Evolutionary conservation across 2,329 filamentous ascomycete genomes (phyloP).

Genomic region (Biscogniauxia sp.): DNA sequence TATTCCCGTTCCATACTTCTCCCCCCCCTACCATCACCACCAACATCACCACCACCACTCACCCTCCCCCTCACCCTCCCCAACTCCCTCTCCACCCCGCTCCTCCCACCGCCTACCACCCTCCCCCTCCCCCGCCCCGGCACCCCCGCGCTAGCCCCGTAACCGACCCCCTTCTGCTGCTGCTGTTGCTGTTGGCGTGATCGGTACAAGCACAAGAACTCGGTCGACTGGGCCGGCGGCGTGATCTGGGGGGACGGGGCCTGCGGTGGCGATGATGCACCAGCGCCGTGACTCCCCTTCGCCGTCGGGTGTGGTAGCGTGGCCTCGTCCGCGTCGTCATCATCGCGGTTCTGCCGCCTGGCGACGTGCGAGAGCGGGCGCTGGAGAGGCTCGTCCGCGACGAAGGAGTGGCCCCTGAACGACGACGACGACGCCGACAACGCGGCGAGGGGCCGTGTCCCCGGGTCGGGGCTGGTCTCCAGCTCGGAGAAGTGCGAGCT

Average conservation of each 20-base stretch:
- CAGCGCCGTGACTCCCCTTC: too few species aligned
- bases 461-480: slow-evolving; percentile 1
- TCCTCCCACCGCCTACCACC: slow-evolving; percentile 6
- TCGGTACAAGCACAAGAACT: slow-evolving; percentile 25
- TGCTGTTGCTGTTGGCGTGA: not conserved
- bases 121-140: slow-evolving; percentile 14
- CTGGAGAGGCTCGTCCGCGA: slow-evolving; percentile 39
- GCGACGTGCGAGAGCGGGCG: slow-evolving; percentile 39
- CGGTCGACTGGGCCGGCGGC: slow-evolving; percentile 25
- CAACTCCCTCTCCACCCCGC: not conserved
- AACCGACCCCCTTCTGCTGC: not conserved
- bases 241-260: slow-evolving; percentile 9
- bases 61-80: too few species aligned
- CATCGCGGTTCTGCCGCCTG: too few species aligned
- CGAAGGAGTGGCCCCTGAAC: slow-evolving; percentile 28
- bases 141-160: slow-evolving; percentile 12
- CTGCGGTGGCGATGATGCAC: not conserved
- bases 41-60: too few species aligned
- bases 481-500: not conserved
- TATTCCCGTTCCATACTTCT: too few species aligned
- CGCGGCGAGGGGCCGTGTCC: too few species aligned
- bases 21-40: too few species aligned
- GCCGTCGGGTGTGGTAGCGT: too few species aligned
- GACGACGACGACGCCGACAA: slow-evolving; percentile 9
- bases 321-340: too few species aligned